Conservation (phyloP, 352 stramenopile genomes). For the Phytopythium helicoides region DNA sequence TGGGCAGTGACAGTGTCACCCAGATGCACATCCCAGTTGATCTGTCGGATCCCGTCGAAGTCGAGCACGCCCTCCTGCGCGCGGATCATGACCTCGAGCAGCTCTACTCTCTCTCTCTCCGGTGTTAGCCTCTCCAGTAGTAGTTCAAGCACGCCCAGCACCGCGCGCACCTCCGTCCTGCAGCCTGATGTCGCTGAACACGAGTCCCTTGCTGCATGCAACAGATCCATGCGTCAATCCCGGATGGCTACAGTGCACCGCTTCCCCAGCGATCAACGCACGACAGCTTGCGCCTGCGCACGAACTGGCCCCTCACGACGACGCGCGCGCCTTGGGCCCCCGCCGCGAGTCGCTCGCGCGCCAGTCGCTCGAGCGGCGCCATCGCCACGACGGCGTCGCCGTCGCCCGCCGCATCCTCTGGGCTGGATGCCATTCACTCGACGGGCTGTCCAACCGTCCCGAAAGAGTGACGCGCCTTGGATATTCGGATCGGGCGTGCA, state of each 20-base stretch:
- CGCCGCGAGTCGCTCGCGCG: neutral
- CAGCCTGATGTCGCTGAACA: constrained; percentile 81
- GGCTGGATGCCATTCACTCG: neutral
- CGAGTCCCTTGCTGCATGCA: constrained; percentile 62
- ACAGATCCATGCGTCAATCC: neutral
- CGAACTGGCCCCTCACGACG: constrained; percentile 56
- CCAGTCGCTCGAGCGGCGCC: neutral
- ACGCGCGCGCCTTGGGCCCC: constrained; percentile 8
- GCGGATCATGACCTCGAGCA: constrained; percentile 85
- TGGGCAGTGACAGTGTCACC: constrained; percentile 52
- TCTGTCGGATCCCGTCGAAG: constrained; percentile 56
- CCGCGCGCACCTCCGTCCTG: constrained; percentile 41
- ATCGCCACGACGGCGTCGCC: neutral
- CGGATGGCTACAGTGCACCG: neutral
- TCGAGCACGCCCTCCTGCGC: constrained; percentile 51
- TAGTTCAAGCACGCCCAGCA: neutral
- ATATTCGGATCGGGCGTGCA: neutral
- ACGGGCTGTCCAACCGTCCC: too few species aligned
- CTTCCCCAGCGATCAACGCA: constrained; percentile 24
- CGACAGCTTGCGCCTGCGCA: constrained; percentile 84
- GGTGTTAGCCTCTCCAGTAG: neutral
- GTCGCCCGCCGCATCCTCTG: too few species aligned
- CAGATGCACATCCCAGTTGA: constrained; percentile 82
- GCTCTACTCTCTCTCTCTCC: constrained; percentile 24
- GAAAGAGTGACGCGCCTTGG: too few species aligned